A percentile compares a stretch with the other conserved stretches of the same genome.
These are phyloP conservation scores for Silene conica DNA, from an alignment of 148 eudicot genomes.

Conservation along the genomic window DNA sequence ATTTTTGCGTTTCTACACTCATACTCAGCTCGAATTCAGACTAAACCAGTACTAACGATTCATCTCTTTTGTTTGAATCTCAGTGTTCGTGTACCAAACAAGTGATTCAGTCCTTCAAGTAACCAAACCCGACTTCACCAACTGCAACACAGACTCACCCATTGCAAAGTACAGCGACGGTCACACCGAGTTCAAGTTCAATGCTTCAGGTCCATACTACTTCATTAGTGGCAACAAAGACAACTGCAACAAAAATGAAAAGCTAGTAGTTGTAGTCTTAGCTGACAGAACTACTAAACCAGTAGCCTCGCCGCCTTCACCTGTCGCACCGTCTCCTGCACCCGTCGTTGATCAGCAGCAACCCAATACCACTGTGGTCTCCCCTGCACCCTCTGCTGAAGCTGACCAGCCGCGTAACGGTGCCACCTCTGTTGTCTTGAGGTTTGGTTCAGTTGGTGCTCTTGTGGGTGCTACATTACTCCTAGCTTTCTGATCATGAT, in stretches of 20 bases:
- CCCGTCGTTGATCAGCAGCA: slow-evolving; percentile 16
- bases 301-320: slow-evolving; percentile 13
- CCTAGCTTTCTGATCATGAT: slow-evolving; percentile 35
- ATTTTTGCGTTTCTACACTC: no score
- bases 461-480: slow-evolving; percentile 48
- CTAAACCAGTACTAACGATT: background rate
- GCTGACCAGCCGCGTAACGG: slow-evolving; percentile 33
- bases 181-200: slow-evolving; percentile 51
- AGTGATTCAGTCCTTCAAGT: slow-evolving; percentile 68
- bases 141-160: slow-evolving; percentile 55
- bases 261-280: slow-evolving; percentile 57
- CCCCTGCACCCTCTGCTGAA: slow-evolving; percentile 47
- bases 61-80: background rate
- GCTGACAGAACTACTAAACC: slow-evolving; percentile 46
- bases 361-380: slow-evolving; percentile 11
- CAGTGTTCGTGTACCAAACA: slow-evolving; percentile 60
- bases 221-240: slow-evolving; percentile 79
- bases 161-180: slow-evolving; percentile 54
- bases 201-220: slow-evolving; percentile 67
- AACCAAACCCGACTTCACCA: slow-evolving; percentile 54
- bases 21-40: no score
- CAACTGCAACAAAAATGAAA: slow-evolving; percentile 69
- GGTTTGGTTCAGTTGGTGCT: slow-evolving; percentile 46
- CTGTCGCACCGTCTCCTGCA: slow-evolving; percentile 23
- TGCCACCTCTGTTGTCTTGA: slow-evolving; percentile 28